Evolutionary conservation across 192 early-diverging fungal genomes (phyloP).

Genomic region (Backusella psychrophila): DNA sequence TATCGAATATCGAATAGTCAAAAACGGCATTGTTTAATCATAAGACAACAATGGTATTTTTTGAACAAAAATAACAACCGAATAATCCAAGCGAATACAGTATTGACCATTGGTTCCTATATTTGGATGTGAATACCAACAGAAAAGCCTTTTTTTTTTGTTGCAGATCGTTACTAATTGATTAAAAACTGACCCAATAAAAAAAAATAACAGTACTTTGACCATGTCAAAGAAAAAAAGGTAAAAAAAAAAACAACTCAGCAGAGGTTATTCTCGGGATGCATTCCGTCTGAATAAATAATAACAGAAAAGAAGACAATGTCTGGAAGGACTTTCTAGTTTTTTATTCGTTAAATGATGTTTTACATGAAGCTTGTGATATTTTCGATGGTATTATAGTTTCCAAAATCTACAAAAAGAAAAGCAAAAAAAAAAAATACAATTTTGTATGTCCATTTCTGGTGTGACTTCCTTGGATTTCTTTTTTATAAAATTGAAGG

Average conservation of each 20-base stretch:
- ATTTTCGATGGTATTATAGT: not conserved
- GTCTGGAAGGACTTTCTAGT: not conserved
- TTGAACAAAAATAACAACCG: no score
- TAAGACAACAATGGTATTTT: not conserved
- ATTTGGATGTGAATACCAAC: not conserved
- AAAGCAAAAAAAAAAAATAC: not conserved
- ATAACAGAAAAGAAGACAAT: not conserved
- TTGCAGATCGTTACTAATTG: not conserved
- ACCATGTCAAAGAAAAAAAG: not conserved
- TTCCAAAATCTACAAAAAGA: not conserved
- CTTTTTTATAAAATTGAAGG: not conserved
- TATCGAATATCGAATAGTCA: not conserved
- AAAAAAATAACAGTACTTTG: not conserved
- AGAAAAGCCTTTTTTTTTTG: not conserved
- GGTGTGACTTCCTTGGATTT: not conserved
- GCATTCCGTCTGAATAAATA: not conserved
- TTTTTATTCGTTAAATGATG: slow-evolving; percentile 1
- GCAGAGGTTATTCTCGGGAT: not conserved
- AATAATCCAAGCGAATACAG: not conserved
- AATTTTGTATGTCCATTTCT: not conserved
- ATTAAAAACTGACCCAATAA: not conserved
- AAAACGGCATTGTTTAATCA: not conserved
- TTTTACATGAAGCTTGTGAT: not conserved
- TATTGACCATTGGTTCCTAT: not conserved
- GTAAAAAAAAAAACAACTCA: not conserved